Conservation (phyloP, 768 basidiomycete genomes). For the Ramaria rubella region DNA sequence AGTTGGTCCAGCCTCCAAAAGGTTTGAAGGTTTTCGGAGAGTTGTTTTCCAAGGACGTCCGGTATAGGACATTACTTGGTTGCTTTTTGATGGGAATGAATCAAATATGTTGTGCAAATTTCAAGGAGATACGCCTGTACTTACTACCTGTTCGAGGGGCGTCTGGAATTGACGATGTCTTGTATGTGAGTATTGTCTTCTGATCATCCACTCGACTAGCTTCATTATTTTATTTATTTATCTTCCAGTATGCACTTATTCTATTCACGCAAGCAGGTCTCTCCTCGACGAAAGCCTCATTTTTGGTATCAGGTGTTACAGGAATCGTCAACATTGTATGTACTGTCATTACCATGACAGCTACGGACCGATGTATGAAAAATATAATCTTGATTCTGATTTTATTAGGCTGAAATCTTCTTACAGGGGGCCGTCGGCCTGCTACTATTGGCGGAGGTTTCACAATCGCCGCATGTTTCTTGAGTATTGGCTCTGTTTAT, state of each 20-base stretch:
- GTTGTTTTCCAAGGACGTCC: constrained; percentile 24
- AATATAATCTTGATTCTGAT: neutral
- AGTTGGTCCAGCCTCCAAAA: neutral
- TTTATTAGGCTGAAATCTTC: neutral
- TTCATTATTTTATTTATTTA: neutral
- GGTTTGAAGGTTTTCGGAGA: constrained; percentile 13
- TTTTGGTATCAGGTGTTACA: constrained; percentile 45
- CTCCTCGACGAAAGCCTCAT: constrained; percentile 38
- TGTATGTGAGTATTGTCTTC: neutral
- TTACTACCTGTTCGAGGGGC: neutral
- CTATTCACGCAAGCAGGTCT: constrained; percentile 47
- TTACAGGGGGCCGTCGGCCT: constrained; percentile 28
- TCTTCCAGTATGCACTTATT: constrained; percentile 37
- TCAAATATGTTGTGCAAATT: constrained; percentile 23
- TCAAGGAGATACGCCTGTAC: neutral
- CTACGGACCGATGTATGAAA: constrained; percentile 34
- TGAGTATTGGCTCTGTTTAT: constrained; percentile 40
- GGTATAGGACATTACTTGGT: constrained; percentile 33
- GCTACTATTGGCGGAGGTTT: constrained; percentile 39
- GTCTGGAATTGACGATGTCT: neutral
- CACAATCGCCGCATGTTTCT: constrained; percentile 32
- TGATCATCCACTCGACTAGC: no score
- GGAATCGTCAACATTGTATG: constrained; percentile 38
- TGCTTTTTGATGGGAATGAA: constrained; percentile 40
- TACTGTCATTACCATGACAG: constrained; percentile 34